A percentile compares a stretch with the other conserved stretches of the same genome.
These are phyloP conservation scores for Venturia asperata DNA, from an alignment of 2,329 filamentous ascomycete species.

Conservation along the genomic window DNA sequence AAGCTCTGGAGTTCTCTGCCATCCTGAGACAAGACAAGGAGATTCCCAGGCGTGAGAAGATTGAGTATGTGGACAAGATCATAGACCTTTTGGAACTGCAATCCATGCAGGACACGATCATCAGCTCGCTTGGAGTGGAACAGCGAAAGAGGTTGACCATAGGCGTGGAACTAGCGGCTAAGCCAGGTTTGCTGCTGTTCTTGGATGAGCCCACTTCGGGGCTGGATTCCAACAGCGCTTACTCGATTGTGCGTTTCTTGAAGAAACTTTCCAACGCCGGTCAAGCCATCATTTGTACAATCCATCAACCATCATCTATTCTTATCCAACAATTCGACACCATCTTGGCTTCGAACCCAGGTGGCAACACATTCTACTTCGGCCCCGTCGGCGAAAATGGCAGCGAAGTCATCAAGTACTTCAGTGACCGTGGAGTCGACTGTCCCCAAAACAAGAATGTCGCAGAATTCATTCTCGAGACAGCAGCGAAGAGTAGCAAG, in stretches of 20 bases:
- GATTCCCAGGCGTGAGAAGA: constrained; percentile 45
- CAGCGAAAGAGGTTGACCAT: constrained; percentile 67
- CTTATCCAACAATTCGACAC: constrained; percentile 42
- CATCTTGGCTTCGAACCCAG: constrained; percentile 38
- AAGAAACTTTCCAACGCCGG: constrained; percentile 50
- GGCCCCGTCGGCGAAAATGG: constrained; percentile 42
- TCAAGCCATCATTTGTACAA: constrained; percentile 42
- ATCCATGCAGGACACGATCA: constrained; percentile 60
- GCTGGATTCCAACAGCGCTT: constrained; percentile 57
- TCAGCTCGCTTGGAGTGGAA: constrained; percentile 57
- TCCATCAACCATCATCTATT: constrained; percentile 41
- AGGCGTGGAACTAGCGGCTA: constrained; percentile 64
- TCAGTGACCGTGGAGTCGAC: constrained; percentile 56
- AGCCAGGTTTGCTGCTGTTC: constrained; percentile 57
- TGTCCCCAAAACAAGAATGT: constrained; percentile 61
- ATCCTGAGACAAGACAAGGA: constrained; percentile 23
- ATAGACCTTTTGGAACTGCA: constrained; percentile 58
- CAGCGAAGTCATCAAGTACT: constrained; percentile 41
- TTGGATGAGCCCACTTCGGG: constrained; percentile 54
- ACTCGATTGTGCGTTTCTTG: constrained; percentile 56
- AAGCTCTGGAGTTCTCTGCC: constrained; percentile 20
- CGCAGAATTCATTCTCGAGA: constrained; percentile 67
- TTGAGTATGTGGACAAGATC: constrained; percentile 60
- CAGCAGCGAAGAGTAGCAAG: constrained; percentile 28
- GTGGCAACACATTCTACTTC: constrained; percentile 42